Evolutionary conservation across 192 early-diverging fungal genomes (phyloP).

Genomic region (Podila horticola): DNA sequence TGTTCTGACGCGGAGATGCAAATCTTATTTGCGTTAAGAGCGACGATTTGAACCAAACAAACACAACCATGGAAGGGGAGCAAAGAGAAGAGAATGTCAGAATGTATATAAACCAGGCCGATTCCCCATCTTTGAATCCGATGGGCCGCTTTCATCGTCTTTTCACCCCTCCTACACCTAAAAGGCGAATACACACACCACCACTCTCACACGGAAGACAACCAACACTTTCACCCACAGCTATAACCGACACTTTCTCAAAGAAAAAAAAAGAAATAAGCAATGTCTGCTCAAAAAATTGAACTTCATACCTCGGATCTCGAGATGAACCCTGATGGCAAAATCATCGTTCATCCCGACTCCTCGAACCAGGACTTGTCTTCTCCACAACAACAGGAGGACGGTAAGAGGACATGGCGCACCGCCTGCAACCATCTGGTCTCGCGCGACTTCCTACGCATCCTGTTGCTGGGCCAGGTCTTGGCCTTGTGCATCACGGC

Average conservation of each 20-base stretch:
- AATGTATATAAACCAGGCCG: conserved; percentile 6
- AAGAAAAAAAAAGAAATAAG: neutral
- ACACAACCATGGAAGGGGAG: neutral
- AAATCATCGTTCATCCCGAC: neutral
- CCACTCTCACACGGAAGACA: neutral
- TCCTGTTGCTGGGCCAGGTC: conserved; percentile 71
- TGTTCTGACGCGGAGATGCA: neutral
- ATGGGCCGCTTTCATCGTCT: conserved; percentile 55
- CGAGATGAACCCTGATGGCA: neutral
- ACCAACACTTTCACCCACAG: neutral
- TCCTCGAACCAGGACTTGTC: neutral
- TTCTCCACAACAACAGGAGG: neutral
- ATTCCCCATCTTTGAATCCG: conserved; percentile 12
- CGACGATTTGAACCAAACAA: no score
- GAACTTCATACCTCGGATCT: neutral
- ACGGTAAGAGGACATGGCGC: neutral
- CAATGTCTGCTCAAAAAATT: neutral
- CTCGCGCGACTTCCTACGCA: conserved; percentile 46
- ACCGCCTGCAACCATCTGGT: conserved; percentile 4
- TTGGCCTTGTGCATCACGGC: conserved; percentile 82
- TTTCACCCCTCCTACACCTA: conserved; percentile 52
- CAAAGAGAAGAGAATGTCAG: neutral
- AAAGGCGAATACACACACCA: conserved; percentile 25
- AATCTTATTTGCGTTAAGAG: no score
- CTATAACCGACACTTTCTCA: neutral